Percentiles rank a stretch among this genome's conserved stretches.
These are phyloP conservation scores for Echria macrotheca DNA, from an alignment of 495 filamentous ascomycete genomes.

Conservation along the genomic window DNA sequence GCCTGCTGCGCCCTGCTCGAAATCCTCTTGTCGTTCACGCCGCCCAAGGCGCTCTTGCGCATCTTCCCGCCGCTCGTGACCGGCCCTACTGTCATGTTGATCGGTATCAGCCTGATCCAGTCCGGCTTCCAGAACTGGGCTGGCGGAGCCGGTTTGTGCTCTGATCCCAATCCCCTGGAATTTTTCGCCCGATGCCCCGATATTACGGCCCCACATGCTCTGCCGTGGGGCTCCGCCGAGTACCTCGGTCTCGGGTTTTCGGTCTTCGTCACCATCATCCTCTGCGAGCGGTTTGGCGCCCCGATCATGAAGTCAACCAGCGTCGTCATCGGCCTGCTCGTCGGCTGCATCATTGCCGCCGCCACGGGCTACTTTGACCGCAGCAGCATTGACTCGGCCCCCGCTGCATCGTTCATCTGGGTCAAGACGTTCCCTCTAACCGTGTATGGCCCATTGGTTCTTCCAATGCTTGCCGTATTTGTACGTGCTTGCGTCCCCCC, in stretches of 20 bases:
- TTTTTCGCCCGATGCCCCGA: conserved; percentile 63
- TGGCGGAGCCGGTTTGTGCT: conserved; percentile 65
- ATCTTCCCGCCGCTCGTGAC: conserved; percentile 90
- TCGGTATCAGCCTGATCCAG: conserved; percentile 63
- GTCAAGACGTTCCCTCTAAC: conserved; percentile 76
- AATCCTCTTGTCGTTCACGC: conserved; percentile 69
- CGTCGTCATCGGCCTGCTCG: conserved; percentile 75
- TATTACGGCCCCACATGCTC: conserved; percentile 66
- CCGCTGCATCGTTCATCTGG: conserved; percentile 83
- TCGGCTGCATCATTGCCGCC: conserved; percentile 82
- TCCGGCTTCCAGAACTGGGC: conserved; percentile 81
- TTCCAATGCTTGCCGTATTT: conserved; percentile 81
- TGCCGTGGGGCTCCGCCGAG: conserved; percentile 83
- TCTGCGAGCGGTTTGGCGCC: conserved; percentile 80
- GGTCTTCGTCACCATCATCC: conserved; percentile 81
- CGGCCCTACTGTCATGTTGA: conserved; percentile 71
- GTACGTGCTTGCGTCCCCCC: too few species aligned
- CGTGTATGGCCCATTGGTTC: conserved; percentile 77
- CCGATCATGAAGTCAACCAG: conserved; percentile 62
- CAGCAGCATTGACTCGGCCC: conserved; percentile 61
- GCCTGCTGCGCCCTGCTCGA: conserved; percentile 66
- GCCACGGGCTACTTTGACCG: conserved; percentile 79
- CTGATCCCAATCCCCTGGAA: conserved; percentile 47
- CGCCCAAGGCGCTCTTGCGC: conserved; percentile 60
- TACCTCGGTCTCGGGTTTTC: conserved; percentile 88